Evolutionary conservation across 495 filamentous ascomycete species (phyloP).

Genomic region (Lasiosphaeris hirsuta): DNA sequence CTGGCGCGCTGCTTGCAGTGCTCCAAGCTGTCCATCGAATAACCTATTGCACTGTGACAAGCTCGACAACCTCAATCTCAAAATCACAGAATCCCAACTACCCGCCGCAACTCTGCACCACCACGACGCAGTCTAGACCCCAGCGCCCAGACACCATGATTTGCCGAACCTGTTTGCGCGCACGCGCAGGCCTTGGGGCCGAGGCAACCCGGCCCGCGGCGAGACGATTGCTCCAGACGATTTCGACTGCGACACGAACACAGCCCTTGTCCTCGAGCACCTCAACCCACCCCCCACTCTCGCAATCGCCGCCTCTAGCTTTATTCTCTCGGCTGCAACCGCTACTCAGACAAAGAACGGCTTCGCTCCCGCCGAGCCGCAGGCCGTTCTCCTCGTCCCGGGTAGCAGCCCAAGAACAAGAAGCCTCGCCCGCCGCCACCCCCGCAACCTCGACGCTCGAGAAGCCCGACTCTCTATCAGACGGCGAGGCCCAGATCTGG

Average conservation of each 20-base stretch:
- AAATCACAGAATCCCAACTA: no score
- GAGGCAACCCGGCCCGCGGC: not conserved
- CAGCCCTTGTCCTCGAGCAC: slow-evolving; percentile 1
- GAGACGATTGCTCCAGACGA: not conserved
- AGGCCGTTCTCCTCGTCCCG: slow-evolving; percentile 10
- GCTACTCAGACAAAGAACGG: not conserved
- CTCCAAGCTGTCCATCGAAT: no score
- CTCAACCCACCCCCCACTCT: not conserved
- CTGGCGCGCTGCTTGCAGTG: no score
- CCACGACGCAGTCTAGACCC: no score
- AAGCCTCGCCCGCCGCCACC: not conserved
- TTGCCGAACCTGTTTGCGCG: slow-evolving; percentile 8
- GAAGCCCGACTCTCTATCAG: slow-evolving; percentile 41
- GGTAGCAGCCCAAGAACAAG: slow-evolving; percentile 1
- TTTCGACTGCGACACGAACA: not conserved
- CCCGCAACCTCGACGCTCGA: slow-evolving; percentile 21
- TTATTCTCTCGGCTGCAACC: not conserved
- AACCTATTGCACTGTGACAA: no score
- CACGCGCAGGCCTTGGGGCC: slow-evolving; percentile 1
- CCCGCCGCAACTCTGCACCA: no score
- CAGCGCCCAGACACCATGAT: slow-evolving; percentile 1
- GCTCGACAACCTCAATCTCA: no score
- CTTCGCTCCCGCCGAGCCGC: not conserved
- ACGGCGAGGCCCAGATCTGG: slow-evolving; percentile 46
- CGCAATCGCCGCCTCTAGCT: not conserved